phyloP scores from a whole-genome alignment of 345 rosid species.

The Pelargonium nanum region DNA sequence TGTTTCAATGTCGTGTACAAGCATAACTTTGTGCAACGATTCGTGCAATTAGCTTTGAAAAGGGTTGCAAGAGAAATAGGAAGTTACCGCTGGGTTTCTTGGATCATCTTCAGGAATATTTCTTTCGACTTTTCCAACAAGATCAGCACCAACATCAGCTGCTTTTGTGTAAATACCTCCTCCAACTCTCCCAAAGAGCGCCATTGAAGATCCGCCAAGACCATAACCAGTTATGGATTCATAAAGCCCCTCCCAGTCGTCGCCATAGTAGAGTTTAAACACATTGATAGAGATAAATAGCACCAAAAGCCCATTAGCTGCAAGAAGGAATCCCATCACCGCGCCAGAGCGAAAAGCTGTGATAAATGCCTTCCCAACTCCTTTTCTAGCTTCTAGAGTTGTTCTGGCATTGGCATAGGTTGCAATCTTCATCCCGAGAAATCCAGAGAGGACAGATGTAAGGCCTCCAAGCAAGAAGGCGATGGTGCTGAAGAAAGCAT shows the following conservation, averaged over 20 bases:
- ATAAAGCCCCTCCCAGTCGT: constrained; percentile 67
- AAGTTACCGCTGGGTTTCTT: constrained; percentile 53
- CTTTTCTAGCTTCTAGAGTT: constrained; percentile 54
- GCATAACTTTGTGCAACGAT: no score
- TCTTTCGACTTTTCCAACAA: constrained; percentile 55
- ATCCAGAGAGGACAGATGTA: constrained; percentile 58
- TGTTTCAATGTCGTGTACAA: no score
- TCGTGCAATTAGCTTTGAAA: not conserved
- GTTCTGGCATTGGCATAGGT: constrained; percentile 67
- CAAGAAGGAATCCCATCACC: constrained; percentile 67
- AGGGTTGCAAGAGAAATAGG: not conserved
- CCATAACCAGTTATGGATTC: constrained; percentile 69
- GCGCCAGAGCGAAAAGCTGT: constrained; percentile 57
- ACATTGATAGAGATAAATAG: constrained; percentile 40
- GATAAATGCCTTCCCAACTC: constrained; percentile 56
- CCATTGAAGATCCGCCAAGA: constrained; percentile 64
- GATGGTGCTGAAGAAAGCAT: constrained; percentile 46
- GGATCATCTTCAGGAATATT: constrained; percentile 67
- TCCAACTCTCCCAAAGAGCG: constrained; percentile 61
- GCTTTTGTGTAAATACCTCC: constrained; percentile 64
- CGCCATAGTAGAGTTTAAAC: constrained; percentile 55
- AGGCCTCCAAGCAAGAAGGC: constrained; percentile 65
- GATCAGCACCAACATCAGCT: constrained; percentile 66
- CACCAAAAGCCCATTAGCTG: constrained; percentile 63
- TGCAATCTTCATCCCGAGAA: constrained; percentile 66